Conservation (phyloP, 192 early-diverging fungal species). For the Ambispora gerdemannii region DNA sequence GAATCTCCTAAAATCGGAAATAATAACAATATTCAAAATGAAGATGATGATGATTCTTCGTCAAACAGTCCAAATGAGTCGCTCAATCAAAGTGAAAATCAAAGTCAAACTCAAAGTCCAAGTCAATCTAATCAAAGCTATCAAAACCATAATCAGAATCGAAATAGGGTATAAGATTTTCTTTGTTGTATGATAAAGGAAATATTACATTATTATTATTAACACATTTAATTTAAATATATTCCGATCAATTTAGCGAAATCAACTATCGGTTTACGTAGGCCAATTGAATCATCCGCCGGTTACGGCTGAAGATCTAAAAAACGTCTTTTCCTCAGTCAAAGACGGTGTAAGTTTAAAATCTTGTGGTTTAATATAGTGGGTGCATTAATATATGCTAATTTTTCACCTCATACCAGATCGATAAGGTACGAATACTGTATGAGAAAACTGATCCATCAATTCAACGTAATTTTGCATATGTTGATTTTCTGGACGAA, state of each 20-base stretch:
- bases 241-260: not conserved
- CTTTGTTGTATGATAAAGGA: not conserved
- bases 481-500: slow-evolving; percentile 19
- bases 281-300: not conserved
- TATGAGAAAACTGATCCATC: not conserved
- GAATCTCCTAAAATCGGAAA: not conserved
- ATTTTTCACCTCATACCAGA: not conserved
- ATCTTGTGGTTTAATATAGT: not conserved
- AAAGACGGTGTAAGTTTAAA: slow-evolving; percentile 8
- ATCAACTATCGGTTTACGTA: not conserved
- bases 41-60: slow-evolving; percentile 2
- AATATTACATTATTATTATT: not conserved
- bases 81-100: not conserved
- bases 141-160: not conserved
- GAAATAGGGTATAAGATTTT: not conserved
- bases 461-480: not conserved
- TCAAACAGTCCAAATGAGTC: not conserved
- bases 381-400: not conserved
- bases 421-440: slow-evolving; percentile 4
- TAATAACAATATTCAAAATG: not conserved
- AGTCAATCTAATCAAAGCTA: too few relatives aligned
- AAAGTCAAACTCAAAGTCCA: too few relatives aligned
- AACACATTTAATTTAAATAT: not conserved
- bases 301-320: slow-evolving; percentile 1
- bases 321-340: not conserved